Evolutionary conservation across 1,139 yeast species (phyloP).

Genomic region (Saccharomyces pastorianus): DNA sequence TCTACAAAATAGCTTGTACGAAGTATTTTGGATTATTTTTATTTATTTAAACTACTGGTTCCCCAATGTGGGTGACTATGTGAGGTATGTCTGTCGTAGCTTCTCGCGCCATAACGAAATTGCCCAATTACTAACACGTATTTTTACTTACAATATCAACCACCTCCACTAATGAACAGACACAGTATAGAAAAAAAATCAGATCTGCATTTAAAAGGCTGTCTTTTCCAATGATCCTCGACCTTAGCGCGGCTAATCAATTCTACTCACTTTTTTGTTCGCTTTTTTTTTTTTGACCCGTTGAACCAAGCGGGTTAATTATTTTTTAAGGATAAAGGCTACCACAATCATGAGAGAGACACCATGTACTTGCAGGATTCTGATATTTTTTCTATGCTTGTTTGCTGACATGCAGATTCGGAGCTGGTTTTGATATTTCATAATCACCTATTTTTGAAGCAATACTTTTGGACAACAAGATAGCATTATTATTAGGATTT

Average conservation of each 20-base stretch:
- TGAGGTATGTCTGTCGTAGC: slow-evolving; percentile 10
- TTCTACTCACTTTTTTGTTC: neutral
- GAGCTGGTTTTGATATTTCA: neutral
- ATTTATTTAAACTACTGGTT: slow-evolving; percentile 12
- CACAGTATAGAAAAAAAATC: neutral
- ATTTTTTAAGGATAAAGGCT: neutral
- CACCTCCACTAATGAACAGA: neutral
- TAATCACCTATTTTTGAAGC: neutral
- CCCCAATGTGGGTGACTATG: slow-evolving; percentile 7
- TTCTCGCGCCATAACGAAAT: neutral
- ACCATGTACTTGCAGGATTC: neutral
- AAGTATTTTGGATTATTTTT: slow-evolving; percentile 11
- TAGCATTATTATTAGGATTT: neutral
- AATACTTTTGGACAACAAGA: neutral
- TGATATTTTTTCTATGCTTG: neutral
- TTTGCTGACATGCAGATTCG: neutral
- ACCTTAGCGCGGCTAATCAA: neutral
- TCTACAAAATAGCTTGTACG: slow-evolving; percentile 1
- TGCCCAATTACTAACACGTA: slow-evolving; percentile 1
- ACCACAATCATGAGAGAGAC: neutral
- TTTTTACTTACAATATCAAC: neutral
- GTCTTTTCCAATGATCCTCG: neutral
- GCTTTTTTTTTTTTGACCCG: neutral
- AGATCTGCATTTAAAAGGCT: neutral
- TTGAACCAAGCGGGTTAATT: neutral